Conservation (phyloP, 1,284 basidiomycete species). For the Agaricales sp. region DNA sequence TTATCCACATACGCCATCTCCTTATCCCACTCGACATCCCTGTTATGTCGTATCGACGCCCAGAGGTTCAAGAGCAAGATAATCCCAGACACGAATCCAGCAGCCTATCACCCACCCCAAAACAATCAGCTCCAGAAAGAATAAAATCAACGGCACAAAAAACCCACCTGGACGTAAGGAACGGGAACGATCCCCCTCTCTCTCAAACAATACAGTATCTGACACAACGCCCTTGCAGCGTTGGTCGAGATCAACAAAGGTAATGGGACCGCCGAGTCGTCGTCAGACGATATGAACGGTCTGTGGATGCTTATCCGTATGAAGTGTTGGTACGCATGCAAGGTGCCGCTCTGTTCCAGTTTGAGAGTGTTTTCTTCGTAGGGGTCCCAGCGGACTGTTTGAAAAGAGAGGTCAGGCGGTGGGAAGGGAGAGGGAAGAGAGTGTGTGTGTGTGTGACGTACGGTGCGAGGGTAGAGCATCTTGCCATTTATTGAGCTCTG, state of each 20-base stretch:
- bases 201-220: background rate
- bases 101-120: conserved; percentile 1
- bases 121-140: background rate
- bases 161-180: background rate
- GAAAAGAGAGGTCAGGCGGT: background rate
- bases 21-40: background rate
- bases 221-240: background rate
- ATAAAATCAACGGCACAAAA: background rate
- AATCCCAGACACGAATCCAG: background rate
- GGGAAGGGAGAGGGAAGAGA: background rate
- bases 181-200: background rate
- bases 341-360: conserved; percentile 37
- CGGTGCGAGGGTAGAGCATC: conserved; percentile 32
- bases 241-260: background rate
- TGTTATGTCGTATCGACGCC: conserved; percentile 1
- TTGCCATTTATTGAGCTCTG: conserved; percentile 37
- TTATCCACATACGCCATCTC: background rate
- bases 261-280: background rate
- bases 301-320: conserved; percentile 43
- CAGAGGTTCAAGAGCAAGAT: background rate
- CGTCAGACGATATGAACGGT: conserved; percentile 31
- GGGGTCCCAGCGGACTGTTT: conserved; percentile 34
- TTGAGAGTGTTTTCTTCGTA: conserved; percentile 21
- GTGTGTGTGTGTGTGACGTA: too few species aligned
- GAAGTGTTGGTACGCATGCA: conserved; percentile 40